A percentile compares a stretch with the other conserved stretches of the same genome.
Conservation (phyloP, 768 basidiomycete genomes). For the Suillus discolor region DNA sequence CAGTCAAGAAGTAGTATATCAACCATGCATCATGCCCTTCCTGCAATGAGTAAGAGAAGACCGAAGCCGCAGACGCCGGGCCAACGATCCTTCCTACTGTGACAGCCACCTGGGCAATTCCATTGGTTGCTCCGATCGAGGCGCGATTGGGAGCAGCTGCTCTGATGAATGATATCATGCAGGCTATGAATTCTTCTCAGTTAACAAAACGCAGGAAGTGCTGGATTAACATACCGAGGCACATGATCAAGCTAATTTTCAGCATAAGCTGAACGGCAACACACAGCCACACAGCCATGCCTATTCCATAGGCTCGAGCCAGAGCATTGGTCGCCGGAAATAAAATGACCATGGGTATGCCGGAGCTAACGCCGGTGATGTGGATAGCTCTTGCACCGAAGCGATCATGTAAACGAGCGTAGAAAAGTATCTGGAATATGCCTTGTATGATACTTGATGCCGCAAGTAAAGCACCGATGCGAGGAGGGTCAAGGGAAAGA, state of each 20-base stretch:
- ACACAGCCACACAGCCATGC: slow-evolving; percentile 28
- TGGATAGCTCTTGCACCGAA: slow-evolving; percentile 50
- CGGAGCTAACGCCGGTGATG: slow-evolving; percentile 27
- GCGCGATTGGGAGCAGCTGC: slow-evolving; percentile 7
- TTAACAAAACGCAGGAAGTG: background rate
- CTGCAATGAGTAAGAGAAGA: background rate
- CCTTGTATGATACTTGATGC: slow-evolving; percentile 34
- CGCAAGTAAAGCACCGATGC: slow-evolving; percentile 32
- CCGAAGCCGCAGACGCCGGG: background rate
- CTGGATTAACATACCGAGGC: slow-evolving; percentile 30
- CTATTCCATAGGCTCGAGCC: slow-evolving; percentile 24
- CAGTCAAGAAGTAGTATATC: background rate
- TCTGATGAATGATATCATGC: background rate
- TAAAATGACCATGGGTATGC: slow-evolving; percentile 29
- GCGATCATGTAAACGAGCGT: slow-evolving; percentile 53
- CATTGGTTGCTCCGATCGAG: background rate
- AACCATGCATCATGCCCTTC: background rate
- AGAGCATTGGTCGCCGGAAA: slow-evolving; percentile 35
- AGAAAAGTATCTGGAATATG: slow-evolving; percentile 61
- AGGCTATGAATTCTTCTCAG: background rate
- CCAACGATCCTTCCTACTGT: background rate
- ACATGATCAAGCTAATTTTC: slow-evolving; percentile 27
- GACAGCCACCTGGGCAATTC: background rate
- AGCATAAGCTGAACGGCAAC: slow-evolving; percentile 28
- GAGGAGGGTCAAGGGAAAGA: slow-evolving; percentile 25